Evolutionary conservation across 257 asterid species (phyloP).

Genomic region (Petunia secreta): DNA sequence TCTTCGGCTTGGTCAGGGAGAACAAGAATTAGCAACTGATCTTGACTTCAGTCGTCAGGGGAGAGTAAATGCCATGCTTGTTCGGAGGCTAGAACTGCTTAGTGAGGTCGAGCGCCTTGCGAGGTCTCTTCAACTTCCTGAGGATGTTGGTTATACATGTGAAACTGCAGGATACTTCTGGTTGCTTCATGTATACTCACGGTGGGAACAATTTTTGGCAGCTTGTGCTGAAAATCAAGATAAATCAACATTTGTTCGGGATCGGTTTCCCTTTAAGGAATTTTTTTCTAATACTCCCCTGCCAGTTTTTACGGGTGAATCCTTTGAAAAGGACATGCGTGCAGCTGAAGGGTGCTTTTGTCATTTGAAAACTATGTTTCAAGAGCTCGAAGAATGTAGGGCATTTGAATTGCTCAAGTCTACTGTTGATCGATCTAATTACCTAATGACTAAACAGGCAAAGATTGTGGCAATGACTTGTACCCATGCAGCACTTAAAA

Average conservation of each 20-base stretch:
- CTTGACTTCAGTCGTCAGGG: constrained; percentile 99
- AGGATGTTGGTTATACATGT: constrained; percentile 97
- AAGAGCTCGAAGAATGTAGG: constrained; percentile 98
- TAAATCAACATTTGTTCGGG: constrained; percentile 69
- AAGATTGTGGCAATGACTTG: constrained; percentile 99
- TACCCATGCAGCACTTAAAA: constrained; percentile 97
- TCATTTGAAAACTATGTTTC: constrained; percentile 92
- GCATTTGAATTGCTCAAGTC: constrained; percentile 98
- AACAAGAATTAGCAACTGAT: constrained; percentile 97
- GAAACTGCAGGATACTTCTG: constrained; percentile 98
- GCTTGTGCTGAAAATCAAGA: constrained; percentile 72
- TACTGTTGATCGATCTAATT: constrained; percentile 87
- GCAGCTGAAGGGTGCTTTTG: constrained; percentile 94
- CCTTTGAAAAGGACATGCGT: constrained; percentile 84
- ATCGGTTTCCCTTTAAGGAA: constrained; percentile 92
- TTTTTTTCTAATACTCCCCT: constrained; percentile 78
- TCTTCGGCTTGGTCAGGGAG: constrained; percentile 99
- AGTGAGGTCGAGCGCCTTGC: constrained; percentile 97
- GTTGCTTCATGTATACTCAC: constrained; percentile 96
- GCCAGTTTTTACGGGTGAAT: constrained; percentile 72
- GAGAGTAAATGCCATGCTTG: constrained; percentile 99
- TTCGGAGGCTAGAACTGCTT: constrained; percentile 90
- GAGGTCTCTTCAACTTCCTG: constrained; percentile 85
- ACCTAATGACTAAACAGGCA: constrained; percentile 97
- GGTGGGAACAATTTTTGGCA: constrained; percentile 92